Evolutionary conservation across 2,329 filamentous ascomycete species (phyloP), one percentile per base, ranked within the genome.

Genomic region (Penicillium sclerotiorum): DNA sequence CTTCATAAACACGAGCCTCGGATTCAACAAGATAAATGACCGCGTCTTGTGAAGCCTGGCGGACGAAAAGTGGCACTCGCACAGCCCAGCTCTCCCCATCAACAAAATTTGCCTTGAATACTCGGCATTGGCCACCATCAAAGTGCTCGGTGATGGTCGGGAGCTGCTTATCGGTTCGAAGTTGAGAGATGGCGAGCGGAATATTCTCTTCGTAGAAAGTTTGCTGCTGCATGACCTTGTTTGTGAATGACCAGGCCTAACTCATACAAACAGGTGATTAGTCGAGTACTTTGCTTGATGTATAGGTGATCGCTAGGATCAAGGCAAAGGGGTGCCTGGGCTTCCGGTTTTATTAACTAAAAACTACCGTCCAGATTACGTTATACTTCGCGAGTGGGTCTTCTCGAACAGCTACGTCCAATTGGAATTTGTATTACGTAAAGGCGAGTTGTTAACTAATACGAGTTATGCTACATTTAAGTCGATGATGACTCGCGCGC

Each of bases 11-110:
- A 11, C 20, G 20, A 5, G 20, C 20, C n/a, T 40, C 37, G 21
- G 4, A 38, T 15, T 48, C 30, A 43, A 48, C 15, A 27, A 43
- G 38, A 15, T 43, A 8, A 6, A 48, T 43, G 25, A 38, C n/a
- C 17, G 18, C 27, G 6, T 42, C 22, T 22, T 37, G 37, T 17
- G 41, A 45, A 36, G 33, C 41, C 41, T 41, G 17, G n/a, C 42
- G 35, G 33, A 45, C 47, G 27, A 45, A 45, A 39, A 49, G 32
- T 12, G 47, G 47, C 22, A 49, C 40, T 33, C 39, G 32, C 37
- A 49, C 18, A 23, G 43, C 43, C 44, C 44, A 47, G 32, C 32
- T 47, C 25, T 47, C 38, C 27, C 38, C 32, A 13, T 43, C 22
- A 9, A 15, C n/a, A 40, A 47, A 48, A 15, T 2, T 12, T n/a